Percentiles rank a stretch among this genome's conserved stretches.
Evolutionary conservation across 148 eudicot species (phyloP).

Genomic region (Rhododendron ferrugineum): DNA sequence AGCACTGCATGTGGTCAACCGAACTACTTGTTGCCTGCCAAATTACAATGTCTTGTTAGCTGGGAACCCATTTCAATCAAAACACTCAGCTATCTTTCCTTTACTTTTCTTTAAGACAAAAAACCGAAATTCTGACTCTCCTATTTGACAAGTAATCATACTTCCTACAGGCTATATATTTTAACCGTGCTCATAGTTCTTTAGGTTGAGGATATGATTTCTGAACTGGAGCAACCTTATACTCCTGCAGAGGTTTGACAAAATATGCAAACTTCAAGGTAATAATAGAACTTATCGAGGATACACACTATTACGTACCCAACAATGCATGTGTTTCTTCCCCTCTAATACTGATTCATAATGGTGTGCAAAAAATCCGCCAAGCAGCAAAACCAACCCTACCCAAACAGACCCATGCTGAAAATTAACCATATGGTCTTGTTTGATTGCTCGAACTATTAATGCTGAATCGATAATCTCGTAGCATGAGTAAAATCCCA

Average conservation of each 20-base stretch:
- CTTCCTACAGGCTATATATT: neutral
- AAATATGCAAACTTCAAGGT: neutral
- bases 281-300: neutral
- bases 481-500: neutral
- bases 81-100: neutral
- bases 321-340: neutral
- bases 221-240: neutral
- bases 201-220: neutral
- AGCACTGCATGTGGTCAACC: conserved; percentile 71
- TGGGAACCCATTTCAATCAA: neutral
- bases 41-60: neutral
- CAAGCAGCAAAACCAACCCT: no score
- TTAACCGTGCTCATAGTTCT: neutral
- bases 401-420: no score
- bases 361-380: no score
- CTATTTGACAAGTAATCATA: neutral
- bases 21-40: conserved; percentile 55
- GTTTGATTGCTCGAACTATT: neutral
- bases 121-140: no score
- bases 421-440: neutral
- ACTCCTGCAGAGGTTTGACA: neutral
- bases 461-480: neutral
- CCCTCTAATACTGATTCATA: neutral
- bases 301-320: neutral
- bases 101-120: neutral